These are phyloP conservation scores for Crithidia thermophila DNA, from an alignment of 208 protist genomes.

Conservation along the genomic window DNA sequence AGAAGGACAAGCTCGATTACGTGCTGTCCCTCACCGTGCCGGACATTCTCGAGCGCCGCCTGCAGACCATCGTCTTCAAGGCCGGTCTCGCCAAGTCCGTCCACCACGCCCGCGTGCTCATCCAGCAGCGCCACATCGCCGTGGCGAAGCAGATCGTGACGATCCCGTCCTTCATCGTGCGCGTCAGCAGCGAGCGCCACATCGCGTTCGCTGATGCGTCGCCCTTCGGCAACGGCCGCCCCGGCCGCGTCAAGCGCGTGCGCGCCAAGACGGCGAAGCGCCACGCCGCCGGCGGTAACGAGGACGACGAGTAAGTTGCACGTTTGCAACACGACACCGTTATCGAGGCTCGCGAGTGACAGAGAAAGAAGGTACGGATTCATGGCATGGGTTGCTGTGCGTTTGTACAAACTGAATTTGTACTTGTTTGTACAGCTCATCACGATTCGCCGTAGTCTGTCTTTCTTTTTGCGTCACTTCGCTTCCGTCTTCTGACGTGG, in stretches of 20 bases:
- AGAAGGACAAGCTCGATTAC: slow-evolving; percentile 99
- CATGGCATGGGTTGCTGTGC: not conserved
- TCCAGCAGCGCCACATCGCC: slow-evolving; percentile 99
- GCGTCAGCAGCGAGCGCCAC: slow-evolving; percentile 98
- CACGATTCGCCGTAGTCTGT: too few species aligned
- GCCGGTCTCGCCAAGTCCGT: slow-evolving; percentile 99
- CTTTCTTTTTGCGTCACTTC: not conserved
- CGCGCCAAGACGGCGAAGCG: slow-evolving; percentile 78
- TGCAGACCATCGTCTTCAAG: slow-evolving; percentile 99
- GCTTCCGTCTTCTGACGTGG: not conserved
- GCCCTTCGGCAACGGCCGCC: slow-evolving; percentile 95
- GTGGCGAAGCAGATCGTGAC: slow-evolving; percentile 99
- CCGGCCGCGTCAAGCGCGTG: slow-evolving; percentile 97
- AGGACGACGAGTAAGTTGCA: slow-evolving; percentile 53
- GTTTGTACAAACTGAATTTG: not conserved
- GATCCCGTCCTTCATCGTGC: slow-evolving; percentile 99
- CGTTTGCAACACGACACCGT: not conserved
- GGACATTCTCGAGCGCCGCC: slow-evolving; percentile 99
- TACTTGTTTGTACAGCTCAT: too few species aligned
- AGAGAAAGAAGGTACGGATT: not conserved
- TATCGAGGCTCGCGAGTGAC: too few species aligned
- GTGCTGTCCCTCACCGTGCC: slow-evolving; percentile 99
- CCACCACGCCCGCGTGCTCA: slow-evolving; percentile 99
- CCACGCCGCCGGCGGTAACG: slow-evolving; percentile 45
- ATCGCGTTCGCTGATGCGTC: slow-evolving; percentile 98